These are phyloP conservation scores for Phlebiopsis flavidoalba DNA, from an alignment of 768 basidiomycete species.

Conservation along the genomic window DNA sequence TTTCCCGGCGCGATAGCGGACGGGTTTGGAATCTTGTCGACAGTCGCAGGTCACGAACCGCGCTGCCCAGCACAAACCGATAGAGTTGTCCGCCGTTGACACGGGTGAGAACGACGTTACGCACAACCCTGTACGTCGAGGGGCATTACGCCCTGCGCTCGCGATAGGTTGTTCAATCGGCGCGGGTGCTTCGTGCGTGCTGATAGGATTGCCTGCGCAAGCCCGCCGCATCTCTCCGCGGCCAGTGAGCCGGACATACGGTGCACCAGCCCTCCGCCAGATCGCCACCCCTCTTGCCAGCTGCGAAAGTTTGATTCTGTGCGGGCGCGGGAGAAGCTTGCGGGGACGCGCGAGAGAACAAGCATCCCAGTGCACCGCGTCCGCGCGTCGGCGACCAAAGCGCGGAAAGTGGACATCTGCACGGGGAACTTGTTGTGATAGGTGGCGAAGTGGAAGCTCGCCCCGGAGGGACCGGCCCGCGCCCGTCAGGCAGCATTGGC, in stretches of 20 bases:
- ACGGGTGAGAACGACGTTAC: neutral
- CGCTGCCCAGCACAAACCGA: too few relatives aligned
- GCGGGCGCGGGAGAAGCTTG: neutral
- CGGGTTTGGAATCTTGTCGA: neutral
- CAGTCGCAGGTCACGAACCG: too few relatives aligned
- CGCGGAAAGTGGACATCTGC: neutral
- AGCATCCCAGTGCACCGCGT: neutral
- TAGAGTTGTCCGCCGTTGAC: neutral
- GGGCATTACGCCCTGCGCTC: neutral
- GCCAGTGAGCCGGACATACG: slow-evolving; percentile 7
- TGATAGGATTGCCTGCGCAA: slow-evolving; percentile 1
- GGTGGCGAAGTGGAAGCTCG: neutral
- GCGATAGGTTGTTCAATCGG: neutral
- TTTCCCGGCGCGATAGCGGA: neutral
- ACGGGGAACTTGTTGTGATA: neutral
- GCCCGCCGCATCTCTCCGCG: neutral
- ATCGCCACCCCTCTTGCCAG: too few relatives aligned
- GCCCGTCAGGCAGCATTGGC: neutral
- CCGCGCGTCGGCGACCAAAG: neutral
- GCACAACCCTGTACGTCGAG: neutral
- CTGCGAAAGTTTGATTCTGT: neutral
- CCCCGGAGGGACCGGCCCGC: too few relatives aligned
- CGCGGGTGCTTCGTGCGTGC: neutral
- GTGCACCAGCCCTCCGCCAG: neutral
- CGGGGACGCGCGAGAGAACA: neutral